Base-by-base conservation (phyloP, 768 basidiomycete species). In the Megacollybia marginata region DNA sequence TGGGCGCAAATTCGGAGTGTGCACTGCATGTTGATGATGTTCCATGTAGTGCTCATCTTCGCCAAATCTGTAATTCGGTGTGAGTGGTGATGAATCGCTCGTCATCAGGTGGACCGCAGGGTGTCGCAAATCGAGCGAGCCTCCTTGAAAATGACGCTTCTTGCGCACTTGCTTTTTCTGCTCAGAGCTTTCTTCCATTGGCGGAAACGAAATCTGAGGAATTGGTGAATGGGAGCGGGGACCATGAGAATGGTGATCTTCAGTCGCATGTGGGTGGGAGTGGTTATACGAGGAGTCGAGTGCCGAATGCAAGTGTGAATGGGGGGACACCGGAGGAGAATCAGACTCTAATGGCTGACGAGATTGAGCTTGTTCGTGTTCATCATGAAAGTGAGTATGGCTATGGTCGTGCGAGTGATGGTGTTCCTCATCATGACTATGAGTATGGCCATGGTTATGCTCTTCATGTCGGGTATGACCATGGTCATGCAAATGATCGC, bases 41-140 rank as follows among this genome's bases (percentile, higher is more conserved):
- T 69, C 64, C 19, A 66, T 67, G 48, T 69, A 71, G 63, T 83
- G 80, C n/a, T 70, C 65, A 53, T 82, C 73, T 52, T 75, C 63
- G n/a, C 65, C 68, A 50, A 75, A 72, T 43, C 69, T 73, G 62
- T 88, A 86, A 52, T 55, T 78, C 0, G 85, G 86, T 1, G 85
- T 88, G 19, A 86, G 64, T 0, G 85, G 85, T 1, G 82, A 80
- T 44, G 55, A 60, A 28, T 56, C 48, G n/a, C 65, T 59, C 19
- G 58, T 55, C 19, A 58, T 49, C 23, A 53, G 47, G 19, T 52
- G 49, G n/a, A 49, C 47, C 33, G 55, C 57, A 13, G 31, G 54
- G 46, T 33, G 61, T 54, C 53, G 58, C 36, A 70, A 60, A 50
- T 69, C 64, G 20, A 77, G 63, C 18, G 73, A 65, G n/a, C 70